phyloP scores from a whole-genome alignment of 2,329 filamentous ascomycete species.

The Curvularia lunata region DNA sequence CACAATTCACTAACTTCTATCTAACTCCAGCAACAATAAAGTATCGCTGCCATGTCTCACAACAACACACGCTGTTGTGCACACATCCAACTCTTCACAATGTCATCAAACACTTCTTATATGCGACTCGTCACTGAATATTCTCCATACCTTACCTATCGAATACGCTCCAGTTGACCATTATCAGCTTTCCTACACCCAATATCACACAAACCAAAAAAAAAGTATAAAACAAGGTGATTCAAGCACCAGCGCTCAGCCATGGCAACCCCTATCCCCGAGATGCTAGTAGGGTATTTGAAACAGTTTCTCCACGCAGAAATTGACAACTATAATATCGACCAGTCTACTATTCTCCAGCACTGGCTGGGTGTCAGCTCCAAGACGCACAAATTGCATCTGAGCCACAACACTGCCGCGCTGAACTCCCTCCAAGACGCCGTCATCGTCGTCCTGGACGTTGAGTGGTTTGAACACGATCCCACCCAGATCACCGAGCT shows the following conservation, averaged over 20 bases:
- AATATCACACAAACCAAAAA: too few species aligned
- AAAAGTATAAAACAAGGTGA: too few species aligned
- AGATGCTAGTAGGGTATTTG: neutral
- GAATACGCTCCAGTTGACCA: neutral
- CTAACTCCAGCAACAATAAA: neutral
- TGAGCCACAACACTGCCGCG: neutral
- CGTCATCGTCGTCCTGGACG: constrained; percentile 23
- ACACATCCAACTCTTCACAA: neutral
- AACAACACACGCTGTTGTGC: neutral
- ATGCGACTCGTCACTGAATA: neutral
- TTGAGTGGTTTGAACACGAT: constrained; percentile 28
- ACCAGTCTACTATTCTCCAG: constrained; percentile 7
- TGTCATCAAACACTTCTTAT: neutral
- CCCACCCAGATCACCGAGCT: constrained; percentile 23
- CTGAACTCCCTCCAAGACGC: constrained; percentile 10
- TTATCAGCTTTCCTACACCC: neutral
- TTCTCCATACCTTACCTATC: neutral
- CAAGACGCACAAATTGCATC: neutral
- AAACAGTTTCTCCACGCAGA: neutral
- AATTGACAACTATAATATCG: neutral
- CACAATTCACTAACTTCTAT: neutral
- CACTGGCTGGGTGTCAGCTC: neutral
- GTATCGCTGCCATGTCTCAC: neutral
- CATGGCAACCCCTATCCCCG: too few species aligned
- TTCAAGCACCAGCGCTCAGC: too few species aligned